A percentile compares a stretch with the other conserved stretches of the same genome.
Conservation (phyloP, 208 protist species). For the Wallacemonas collosoma region DNA sequence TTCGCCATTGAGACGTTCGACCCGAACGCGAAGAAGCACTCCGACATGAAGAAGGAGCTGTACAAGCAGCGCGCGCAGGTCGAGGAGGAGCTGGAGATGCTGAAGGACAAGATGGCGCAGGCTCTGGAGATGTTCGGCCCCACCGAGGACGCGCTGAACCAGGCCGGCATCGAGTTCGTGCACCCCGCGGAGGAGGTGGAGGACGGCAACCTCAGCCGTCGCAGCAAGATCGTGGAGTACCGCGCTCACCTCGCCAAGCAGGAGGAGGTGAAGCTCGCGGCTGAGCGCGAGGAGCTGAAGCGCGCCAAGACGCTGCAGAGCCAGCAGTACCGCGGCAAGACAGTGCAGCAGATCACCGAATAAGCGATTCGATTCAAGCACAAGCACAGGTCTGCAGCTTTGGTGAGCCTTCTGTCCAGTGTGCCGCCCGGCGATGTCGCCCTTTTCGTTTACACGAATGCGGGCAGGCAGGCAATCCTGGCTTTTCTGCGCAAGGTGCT, state of each 20-base stretch:
- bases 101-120: slow-evolving; percentile 65
- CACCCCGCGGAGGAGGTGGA: slow-evolving; percentile 62
- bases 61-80: slow-evolving; percentile 59
- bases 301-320: slow-evolving; percentile 75
- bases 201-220: slow-evolving; percentile 66
- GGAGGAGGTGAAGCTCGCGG: slow-evolving; percentile 81
- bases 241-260: slow-evolving; percentile 72
- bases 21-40: slow-evolving; percentile 75
- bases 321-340: slow-evolving; percentile 79
- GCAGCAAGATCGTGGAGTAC: slow-evolving; percentile 89
- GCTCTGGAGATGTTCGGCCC: slow-evolving; percentile 70
- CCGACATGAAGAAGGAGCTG: slow-evolving; percentile 61
- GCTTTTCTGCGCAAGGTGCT: too few relatives aligned
- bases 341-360: slow-evolving; percentile 72
- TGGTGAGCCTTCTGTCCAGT: background rate
- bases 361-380: slow-evolving; percentile 20
- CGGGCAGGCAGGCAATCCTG: too few relatives aligned
- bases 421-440: too few relatives aligned
- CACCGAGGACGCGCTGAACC: slow-evolving; percentile 71
- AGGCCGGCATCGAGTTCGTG: slow-evolving; percentile 55
- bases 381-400: background rate
- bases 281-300: slow-evolving; percentile 84
- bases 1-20: slow-evolving; percentile 81
- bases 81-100: slow-evolving; percentile 64
- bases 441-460: too few relatives aligned